A percentile compares a stretch with the other conserved stretches of the same genome.
Evolutionary conservation across 148 eudicot species (phyloP).

Genomic region (Simmondsia chinensis): DNA sequence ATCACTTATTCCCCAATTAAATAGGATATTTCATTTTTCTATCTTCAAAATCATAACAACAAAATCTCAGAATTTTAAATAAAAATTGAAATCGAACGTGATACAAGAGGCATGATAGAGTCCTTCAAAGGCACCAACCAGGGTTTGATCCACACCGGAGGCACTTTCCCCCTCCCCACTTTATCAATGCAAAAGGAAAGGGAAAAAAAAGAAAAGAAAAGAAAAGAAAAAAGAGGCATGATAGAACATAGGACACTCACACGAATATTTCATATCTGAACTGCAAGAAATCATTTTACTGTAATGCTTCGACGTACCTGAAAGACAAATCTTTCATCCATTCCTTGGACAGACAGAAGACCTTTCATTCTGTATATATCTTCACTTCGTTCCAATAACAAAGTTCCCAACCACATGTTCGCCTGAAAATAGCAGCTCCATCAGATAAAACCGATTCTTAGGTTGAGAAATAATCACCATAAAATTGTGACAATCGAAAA

Average conservation of each 20-base stretch:
- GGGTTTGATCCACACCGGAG: too few relatives aligned
- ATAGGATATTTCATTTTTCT: too few relatives aligned
- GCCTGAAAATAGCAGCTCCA: constrained; percentile 40
- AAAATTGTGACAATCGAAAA: too few relatives aligned
- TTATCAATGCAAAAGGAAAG: too few relatives aligned
- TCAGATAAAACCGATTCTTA: background rate
- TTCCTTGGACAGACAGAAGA: constrained; percentile 72
- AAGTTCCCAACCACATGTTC: constrained; percentile 84
- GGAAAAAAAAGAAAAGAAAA: background rate
- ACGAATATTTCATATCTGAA: background rate
- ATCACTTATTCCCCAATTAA: too few relatives aligned
- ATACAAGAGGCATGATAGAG: too few relatives aligned
- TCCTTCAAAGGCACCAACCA: too few relatives aligned
- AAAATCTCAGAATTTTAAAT: too few relatives aligned
- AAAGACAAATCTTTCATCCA: constrained; percentile 95
- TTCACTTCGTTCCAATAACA: constrained; percentile 75
- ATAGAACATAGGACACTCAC: background rate
- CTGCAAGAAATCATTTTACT: background rate
- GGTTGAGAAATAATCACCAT: background rate
- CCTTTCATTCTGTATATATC: constrained; percentile 99
- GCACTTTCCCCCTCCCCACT: too few relatives aligned
- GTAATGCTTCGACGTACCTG: constrained; percentile 44
- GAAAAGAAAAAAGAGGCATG: background rate
- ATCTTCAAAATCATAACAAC: too few relatives aligned
- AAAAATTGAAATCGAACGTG: too few relatives aligned